A percentile compares a stretch with the other conserved stretches of the same genome.
Evolutionary conservation across 805 yeast species (phyloP).

Genomic region (Tetrapisispora arboricola): DNA sequence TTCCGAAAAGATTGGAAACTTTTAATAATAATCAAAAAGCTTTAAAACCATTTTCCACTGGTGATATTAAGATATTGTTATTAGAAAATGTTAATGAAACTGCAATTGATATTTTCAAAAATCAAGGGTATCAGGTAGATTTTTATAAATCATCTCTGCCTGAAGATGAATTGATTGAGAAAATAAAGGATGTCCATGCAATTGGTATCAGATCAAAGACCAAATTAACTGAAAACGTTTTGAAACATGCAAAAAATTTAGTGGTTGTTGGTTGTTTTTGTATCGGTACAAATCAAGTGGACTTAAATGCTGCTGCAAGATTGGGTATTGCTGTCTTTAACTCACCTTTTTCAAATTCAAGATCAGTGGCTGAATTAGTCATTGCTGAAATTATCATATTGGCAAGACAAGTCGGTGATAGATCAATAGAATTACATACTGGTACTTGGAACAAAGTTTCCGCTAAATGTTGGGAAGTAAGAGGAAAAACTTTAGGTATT

Average conservation of each 20-base stretch:
- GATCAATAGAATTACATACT: slow-evolving; percentile 90
- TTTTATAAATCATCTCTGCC: slow-evolving; percentile 80
- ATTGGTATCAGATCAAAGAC: slow-evolving; percentile 98
- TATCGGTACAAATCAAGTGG: slow-evolving; percentile 98
- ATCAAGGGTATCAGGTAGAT: slow-evolving; percentile 96
- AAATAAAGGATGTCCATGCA: slow-evolving; percentile 88
- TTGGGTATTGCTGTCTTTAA: slow-evolving; percentile 94
- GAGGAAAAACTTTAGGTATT: slow-evolving; percentile 96
- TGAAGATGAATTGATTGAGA: slow-evolving; percentile 90
- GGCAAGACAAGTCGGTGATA: slow-evolving; percentile 94
- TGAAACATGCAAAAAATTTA: slow-evolving; percentile 80
- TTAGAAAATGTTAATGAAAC: slow-evolving; percentile 91
- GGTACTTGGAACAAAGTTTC: slow-evolving; percentile 97
- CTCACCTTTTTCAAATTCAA: slow-evolving; percentile 96
- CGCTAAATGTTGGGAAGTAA: slow-evolving; percentile 94
- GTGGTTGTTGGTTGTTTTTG: slow-evolving; percentile 95
- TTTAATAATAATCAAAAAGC: slow-evolving; percentile 44
- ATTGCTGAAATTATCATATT: slow-evolving; percentile 88
- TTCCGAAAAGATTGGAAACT: slow-evolving; percentile 31
- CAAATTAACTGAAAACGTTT: slow-evolving; percentile 65
- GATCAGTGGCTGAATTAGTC: slow-evolving; percentile 96
- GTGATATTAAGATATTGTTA: slow-evolving; percentile 83
- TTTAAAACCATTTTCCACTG: slow-evolving; percentile 89
- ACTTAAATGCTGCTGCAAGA: slow-evolving; percentile 82
- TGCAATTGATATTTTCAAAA: slow-evolving; percentile 73